Conservation (phyloP, 495 filamentous ascomycete species). For the Penicillium cinerascens region DNA sequence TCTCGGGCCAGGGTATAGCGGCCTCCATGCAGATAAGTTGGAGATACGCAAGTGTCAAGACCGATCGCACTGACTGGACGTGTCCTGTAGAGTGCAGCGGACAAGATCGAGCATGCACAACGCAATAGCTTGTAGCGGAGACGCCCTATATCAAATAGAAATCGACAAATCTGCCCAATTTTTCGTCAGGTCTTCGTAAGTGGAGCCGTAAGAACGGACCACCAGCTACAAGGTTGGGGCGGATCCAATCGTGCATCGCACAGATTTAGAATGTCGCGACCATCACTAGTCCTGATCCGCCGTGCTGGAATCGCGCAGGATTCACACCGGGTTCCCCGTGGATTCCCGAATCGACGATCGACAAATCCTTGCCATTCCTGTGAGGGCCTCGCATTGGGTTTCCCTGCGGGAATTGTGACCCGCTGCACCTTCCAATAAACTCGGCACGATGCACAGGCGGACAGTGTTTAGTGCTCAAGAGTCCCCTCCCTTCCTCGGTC, state of each 20-base stretch:
- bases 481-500: conserved; percentile 59
- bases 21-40: conserved; percentile 35
- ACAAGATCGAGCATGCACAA: conserved; percentile 27
- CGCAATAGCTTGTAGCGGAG: conserved; percentile 7
- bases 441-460: conserved; percentile 23
- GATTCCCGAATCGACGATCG: background rate
- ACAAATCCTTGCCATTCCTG: background rate
- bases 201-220: background rate
- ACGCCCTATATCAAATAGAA: background rate
- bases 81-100: conserved; percentile 34
- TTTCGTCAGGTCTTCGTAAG: background rate
- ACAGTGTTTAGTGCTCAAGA: conserved; percentile 64
- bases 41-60: background rate
- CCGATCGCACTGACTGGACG: background rate
- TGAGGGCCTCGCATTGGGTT: background rate
- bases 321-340: background rate
- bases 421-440: background rate
- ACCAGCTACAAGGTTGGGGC: background rate
- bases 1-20: conserved; percentile 26
- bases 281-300: background rate
- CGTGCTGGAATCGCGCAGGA: background rate
- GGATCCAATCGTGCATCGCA: background rate
- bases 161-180: background rate
- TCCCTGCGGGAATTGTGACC: background rate
- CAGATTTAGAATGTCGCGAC: background rate